A percentile compares a stretch with the other conserved stretches of the same genome.
phyloP scores from a whole-genome alignment of 768 basidiomycete species.

The Pisolithus tinctorius region DNA sequence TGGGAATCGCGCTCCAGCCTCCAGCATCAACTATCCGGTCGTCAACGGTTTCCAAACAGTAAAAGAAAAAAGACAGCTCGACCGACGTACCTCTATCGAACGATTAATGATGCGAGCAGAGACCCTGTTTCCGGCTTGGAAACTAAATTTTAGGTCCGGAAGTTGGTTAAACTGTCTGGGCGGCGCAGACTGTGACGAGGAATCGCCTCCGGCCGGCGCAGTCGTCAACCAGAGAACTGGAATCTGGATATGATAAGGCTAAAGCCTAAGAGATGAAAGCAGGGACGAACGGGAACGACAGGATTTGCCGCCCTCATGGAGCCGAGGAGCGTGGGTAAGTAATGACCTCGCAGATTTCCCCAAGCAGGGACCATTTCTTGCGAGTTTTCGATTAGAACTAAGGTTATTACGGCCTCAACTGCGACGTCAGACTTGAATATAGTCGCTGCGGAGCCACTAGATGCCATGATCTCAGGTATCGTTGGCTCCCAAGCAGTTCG shows the following conservation, averaged over 20 bases:
- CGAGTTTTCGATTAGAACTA: constrained; percentile 54
- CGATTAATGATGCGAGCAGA: constrained; percentile 36
- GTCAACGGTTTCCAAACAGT: neutral
- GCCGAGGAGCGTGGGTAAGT: constrained; percentile 37
- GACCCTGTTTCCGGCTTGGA: constrained; percentile 37
- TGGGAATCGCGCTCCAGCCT: constrained; percentile 24
- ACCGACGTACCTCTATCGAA: constrained; percentile 38
- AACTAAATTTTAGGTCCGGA: constrained; percentile 37
- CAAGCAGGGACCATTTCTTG: constrained; percentile 37
- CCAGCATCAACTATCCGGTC: constrained; percentile 19
- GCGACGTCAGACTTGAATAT: constrained; percentile 18
- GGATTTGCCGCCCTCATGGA: constrained; percentile 35
- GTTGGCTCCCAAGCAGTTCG: constrained; percentile 12
- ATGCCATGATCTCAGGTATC: constrained; percentile 7
- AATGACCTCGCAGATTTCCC: constrained; percentile 43
- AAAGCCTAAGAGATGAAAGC: neutral
- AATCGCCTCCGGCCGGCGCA: constrained; percentile 31
- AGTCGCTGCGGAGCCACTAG: constrained; percentile 3
- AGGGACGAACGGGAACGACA: constrained; percentile 33
- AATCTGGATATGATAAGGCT: constrained; percentile 10
- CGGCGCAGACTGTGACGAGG: constrained; percentile 11
- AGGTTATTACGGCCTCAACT: constrained; percentile 24
- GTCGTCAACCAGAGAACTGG: constrained; percentile 43
- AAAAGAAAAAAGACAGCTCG: neutral
- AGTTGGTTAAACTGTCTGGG: constrained; percentile 38